phyloP scores from a whole-genome alignment of 78 protist species.

The Bigelowiella natans region DNA sequence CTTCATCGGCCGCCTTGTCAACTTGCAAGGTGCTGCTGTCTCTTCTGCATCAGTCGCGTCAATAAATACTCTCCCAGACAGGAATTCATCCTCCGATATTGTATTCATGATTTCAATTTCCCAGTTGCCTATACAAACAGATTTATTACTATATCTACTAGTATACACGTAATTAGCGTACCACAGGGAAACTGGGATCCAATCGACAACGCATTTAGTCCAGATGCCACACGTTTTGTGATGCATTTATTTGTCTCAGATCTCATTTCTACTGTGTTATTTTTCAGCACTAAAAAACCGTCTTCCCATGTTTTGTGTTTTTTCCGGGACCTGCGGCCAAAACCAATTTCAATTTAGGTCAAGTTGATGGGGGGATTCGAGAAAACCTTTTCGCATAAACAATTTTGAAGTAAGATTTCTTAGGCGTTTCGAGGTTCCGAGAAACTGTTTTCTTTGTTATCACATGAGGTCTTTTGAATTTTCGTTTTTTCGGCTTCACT shows the following conservation, averaged over 20 bases:
- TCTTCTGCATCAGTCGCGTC: neutral
- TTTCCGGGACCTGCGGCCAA: neutral
- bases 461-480: neutral
- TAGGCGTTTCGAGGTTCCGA: neutral
- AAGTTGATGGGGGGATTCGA: neutral
- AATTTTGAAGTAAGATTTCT: neutral
- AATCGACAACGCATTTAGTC: neutral
- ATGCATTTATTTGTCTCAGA: neutral
- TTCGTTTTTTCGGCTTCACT: neutral
- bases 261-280: neutral
- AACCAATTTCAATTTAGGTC: neutral
- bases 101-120: neutral
- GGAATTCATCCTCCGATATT: neutral
- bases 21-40: neutral
- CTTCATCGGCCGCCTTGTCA: neutral
- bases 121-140: neutral
- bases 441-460: neutral
- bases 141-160: neutral
- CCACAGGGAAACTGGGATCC: neutral
- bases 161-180: neutral
- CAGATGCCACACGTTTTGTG: neutral
- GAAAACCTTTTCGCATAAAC: neutral
- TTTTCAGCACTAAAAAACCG: neutral
- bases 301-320: neutral
- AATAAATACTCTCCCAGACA: neutral